These are phyloP conservation scores for Sphaerulina populicola DNA, from an alignment of 2,329 filamentous ascomycete genomes.

Conservation along the genomic window DNA sequence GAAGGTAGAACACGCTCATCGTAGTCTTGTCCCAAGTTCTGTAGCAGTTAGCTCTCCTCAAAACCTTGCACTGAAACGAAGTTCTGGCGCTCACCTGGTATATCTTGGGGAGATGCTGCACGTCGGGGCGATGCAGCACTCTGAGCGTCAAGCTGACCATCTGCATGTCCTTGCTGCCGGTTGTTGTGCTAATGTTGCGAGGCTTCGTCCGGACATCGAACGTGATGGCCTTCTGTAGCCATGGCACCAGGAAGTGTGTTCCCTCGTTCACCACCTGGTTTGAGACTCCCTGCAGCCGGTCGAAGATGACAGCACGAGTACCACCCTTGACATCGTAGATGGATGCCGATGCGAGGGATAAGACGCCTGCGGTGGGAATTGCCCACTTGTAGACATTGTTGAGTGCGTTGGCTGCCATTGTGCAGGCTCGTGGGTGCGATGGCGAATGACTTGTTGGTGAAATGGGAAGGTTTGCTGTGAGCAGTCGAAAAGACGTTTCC, in stretches of 20 bases:
- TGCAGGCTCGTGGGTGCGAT: constrained; percentile 6
- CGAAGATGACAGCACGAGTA: constrained; percentile 93
- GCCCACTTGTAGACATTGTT: constrained; percentile 58
- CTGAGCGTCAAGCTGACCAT: constrained; percentile 98
- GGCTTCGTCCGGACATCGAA: constrained; percentile 98
- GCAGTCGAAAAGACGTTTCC: background rate
- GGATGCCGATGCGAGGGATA: constrained; percentile 63
- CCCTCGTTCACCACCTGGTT: constrained; percentile 89
- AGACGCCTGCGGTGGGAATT: constrained; percentile 62
- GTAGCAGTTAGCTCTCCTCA: background rate
- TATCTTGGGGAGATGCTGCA: constrained; percentile 87
- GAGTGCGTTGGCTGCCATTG: constrained; percentile 44
- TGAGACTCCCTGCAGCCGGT: constrained; percentile 83
- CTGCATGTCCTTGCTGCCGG: constrained; percentile 96
- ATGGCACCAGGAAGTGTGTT: constrained; percentile 91
- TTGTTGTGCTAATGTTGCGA: constrained; percentile 93
- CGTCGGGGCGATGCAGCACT: constrained; percentile 89
- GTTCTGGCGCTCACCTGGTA: constrained; percentile 67
- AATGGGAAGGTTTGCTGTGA: background rate
- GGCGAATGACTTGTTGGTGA: background rate
- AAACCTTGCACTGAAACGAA: background rate
- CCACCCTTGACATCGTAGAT: constrained; percentile 97
- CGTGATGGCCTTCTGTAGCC: constrained; percentile 88
- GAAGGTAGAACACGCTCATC: constrained; percentile 58
- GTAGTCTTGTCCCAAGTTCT: constrained; percentile 97